Evolutionary conservation across 2,329 filamentous ascomycete species (phyloP), one percentile per base, ranked within the genome.

Genomic region (Botryosphaeria dothidea): DNA sequence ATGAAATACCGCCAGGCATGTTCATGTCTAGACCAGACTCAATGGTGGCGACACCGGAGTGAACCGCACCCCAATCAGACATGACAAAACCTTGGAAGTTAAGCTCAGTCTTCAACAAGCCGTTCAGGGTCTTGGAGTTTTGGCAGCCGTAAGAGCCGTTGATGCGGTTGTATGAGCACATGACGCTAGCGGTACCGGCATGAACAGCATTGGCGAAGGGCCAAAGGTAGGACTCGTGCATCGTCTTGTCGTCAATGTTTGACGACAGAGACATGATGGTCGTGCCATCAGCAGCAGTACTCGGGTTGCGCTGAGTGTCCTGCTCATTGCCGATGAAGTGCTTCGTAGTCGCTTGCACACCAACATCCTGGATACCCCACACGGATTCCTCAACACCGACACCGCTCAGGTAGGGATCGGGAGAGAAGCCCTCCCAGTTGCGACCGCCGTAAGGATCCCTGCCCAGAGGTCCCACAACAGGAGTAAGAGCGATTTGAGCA

Each of bases 141-240:
- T 80, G 73, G 70, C 81, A 83, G 13, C 74, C 72, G 66, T 81
- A 81, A 1, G 77, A 78, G 45, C 78, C 56, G 19, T 66, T 64
- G 17, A 66, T 27, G 6, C 79, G 72, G 67, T 69, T 82, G 77
- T 81, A 82, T 2, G 68, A 75, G 72, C 81, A 83, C 82, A 84
- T 84, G 17, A 83, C 71, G 1, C 78, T 78, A 9, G 78, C 57
- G 90, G 88, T 65, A 8, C 90, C 89, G 9, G 89, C 89, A 63
- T 82, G 82, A 58, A 92, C 85, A 1, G 88, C 88, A 71, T 93
- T 89, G 25, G 85, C 88, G 71, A 93, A 93, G 0, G 91, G 91
- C 91, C 91, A 93, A 27, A 89, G 80, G 72, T 92, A 93, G 4
- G 92, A 76, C 75, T 93, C 91, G 71, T 92, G 90, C 73, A 92